Conservation (phyloP, 164 flowering plant genomes). For the Santalum album region DNA sequence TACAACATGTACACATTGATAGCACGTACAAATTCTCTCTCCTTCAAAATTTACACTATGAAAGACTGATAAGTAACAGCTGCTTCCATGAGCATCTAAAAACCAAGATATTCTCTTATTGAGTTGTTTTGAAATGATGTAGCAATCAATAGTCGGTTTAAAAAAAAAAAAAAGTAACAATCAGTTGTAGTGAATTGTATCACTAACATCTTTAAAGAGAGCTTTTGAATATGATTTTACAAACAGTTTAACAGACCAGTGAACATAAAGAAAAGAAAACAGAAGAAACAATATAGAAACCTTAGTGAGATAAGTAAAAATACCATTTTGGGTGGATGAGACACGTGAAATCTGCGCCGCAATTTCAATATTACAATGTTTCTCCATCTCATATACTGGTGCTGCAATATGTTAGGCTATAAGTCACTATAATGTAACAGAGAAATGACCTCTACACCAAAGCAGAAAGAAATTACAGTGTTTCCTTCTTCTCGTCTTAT, state of each 20-base stretch:
- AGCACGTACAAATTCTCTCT: no score
- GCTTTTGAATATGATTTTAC: not conserved
- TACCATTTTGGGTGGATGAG: constrained; percentile 58
- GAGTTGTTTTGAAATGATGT: no score
- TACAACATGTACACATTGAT: no score
- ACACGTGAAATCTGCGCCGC: constrained; percentile 76
- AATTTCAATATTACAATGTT: constrained; percentile 89
- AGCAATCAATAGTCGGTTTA: no score
- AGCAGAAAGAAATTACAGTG: constrained; percentile 38
- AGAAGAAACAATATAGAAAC: not conserved
- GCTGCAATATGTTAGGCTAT: constrained; percentile 39
- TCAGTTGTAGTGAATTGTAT: no score
- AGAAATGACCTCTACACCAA: constrained; percentile 3
- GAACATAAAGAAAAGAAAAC: not conserved
- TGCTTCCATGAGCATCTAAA: not conserved
- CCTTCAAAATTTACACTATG: no score
- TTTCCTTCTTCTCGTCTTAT: constrained; percentile 56
- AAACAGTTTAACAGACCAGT: not conserved
- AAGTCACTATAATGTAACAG: constrained; percentile 7
- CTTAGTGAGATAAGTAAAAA: constrained; percentile 11
- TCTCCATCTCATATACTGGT: constrained; percentile 71
- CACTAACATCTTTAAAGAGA: no score
- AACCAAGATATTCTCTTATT: not conserved
- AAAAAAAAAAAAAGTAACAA: no score
- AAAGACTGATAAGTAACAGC: not conserved